Conservation (phyloP, 768 basidiomycete species). For the Guyanaporus albipodus region DNA sequence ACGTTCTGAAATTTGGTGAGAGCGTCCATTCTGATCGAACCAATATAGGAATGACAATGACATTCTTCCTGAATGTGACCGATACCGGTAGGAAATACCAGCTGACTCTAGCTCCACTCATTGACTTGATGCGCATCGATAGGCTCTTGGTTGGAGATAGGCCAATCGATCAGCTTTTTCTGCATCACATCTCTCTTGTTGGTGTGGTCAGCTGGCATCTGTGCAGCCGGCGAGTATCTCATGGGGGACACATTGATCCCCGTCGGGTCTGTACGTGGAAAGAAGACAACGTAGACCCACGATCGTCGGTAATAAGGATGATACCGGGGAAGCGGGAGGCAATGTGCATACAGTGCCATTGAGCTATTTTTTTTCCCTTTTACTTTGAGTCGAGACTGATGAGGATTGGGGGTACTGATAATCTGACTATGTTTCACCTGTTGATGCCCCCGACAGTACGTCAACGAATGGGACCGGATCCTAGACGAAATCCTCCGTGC, state of each 20-base stretch:
- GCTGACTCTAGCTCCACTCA: background rate
- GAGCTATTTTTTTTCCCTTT: background rate
- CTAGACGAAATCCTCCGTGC: constrained; percentile 3
- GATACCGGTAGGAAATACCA: constrained; percentile 56
- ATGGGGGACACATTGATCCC: constrained; percentile 42
- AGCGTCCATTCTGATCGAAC: constrained; percentile 1
- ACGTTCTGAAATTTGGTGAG: background rate
- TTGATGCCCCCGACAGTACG: constrained; percentile 4
- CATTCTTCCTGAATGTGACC: constrained; percentile 80
- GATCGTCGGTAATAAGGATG: constrained; percentile 17
- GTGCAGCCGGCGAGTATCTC: constrained; percentile 66
- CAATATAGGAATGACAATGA: constrained; percentile 71
- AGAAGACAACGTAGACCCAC: constrained; percentile 24
- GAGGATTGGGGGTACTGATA: background rate
- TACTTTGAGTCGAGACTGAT: constrained; percentile 2
- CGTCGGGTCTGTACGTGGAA: constrained; percentile 11
- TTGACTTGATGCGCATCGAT: constrained; percentile 8
- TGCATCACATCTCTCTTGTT: constrained; percentile 76
- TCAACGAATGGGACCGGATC: background rate
- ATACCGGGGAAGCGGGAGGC: constrained; percentile 1
- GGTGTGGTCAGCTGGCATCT: constrained; percentile 76
- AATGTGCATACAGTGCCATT: background rate
- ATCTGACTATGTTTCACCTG: background rate
- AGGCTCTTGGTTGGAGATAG: constrained; percentile 89
- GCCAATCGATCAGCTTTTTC: constrained; percentile 85